Evolutionary conservation across 208 protist species (phyloP).

Genomic region (Acanthamoeba healyi): DNA sequence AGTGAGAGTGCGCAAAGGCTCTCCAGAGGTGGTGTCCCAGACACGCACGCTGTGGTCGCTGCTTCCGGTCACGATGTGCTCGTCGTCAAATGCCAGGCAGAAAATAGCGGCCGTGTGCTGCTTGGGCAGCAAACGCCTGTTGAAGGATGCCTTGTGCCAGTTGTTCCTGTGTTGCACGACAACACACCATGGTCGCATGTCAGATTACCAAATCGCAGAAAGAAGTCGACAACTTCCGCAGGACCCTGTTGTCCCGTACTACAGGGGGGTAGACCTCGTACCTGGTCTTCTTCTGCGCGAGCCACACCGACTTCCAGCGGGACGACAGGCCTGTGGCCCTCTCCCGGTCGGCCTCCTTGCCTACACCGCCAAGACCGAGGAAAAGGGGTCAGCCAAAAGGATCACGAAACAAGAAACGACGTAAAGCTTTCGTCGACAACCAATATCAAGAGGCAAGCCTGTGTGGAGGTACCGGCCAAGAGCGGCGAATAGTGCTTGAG

Average conservation of each 20-base stretch:
- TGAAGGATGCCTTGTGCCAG: slow-evolving; percentile 39
- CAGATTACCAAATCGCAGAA: too few species aligned
- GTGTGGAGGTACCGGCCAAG: background rate
- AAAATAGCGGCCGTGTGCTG: slow-evolving; percentile 59
- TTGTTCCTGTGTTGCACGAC: slow-evolving; percentile 7
- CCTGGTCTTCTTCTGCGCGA: slow-evolving; percentile 71
- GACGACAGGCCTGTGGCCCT: slow-evolving; percentile 18
- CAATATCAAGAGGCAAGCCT: too few species aligned
- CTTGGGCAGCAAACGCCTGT: slow-evolving; percentile 33
- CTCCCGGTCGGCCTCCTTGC: slow-evolving; percentile 49
- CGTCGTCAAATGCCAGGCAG: slow-evolving; percentile 52
- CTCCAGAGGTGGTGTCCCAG: background rate
- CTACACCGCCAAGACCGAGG: background rate
- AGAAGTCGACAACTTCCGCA: background rate
- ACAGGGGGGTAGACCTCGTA: background rate
- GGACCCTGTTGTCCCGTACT: background rate
- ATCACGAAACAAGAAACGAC: background rate
- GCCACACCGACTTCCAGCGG: slow-evolving; percentile 69
- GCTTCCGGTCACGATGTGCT: slow-evolving; percentile 39
- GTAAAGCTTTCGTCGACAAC: background rate
- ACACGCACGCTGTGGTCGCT: slow-evolving; percentile 58
- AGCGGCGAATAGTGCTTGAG: slow-evolving; percentile 42
- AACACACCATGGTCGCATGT: too few species aligned
- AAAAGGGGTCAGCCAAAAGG: background rate
- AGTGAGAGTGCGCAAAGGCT: background rate